A percentile compares a stretch with the other conserved stretches of the same genome.
These are phyloP conservation scores for Apiotrichum mycotoxinovorans DNA, from an alignment of 1,284 basidiomycete species.

Conservation along the genomic window DNA sequence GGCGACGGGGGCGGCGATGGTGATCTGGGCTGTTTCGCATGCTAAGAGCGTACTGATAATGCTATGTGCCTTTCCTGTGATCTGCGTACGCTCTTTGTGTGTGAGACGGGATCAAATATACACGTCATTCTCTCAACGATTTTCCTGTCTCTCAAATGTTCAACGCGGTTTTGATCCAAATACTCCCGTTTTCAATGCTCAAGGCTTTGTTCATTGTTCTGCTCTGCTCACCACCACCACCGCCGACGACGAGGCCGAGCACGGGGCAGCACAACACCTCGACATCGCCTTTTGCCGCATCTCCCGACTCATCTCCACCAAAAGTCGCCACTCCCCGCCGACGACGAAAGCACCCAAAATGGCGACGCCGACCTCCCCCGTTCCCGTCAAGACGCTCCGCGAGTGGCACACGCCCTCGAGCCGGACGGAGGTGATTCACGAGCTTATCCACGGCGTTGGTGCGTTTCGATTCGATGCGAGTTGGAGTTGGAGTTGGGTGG, in stretches of 20 bases:
- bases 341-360: slow-evolving; percentile 21
- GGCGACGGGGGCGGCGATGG: too few relatives aligned
- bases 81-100: too few relatives aligned
- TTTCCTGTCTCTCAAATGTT: too few relatives aligned
- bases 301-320: neutral
- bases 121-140: slow-evolving; percentile 12
- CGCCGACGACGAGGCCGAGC: too few relatives aligned
- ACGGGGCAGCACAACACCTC: neutral
- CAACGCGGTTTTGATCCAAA: neutral
- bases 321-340: slow-evolving; percentile 7
- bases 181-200: slow-evolving; percentile 1
- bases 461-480: slow-evolving; percentile 48
- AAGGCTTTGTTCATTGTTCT: neutral
- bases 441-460: slow-evolving; percentile 89
- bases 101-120: too few relatives aligned
- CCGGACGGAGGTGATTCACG: slow-evolving; percentile 78
- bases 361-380: slow-evolving; percentile 30
- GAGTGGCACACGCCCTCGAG: slow-evolving; percentile 60
- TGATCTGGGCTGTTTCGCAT: too few relatives aligned
- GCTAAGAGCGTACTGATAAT: too few relatives aligned
- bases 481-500: too few relatives aligned
- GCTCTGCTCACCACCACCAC: neutral
- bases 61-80: too few relatives aligned
- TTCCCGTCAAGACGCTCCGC: slow-evolving; percentile 36
- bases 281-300: too few relatives aligned